Evolutionary conservation across 2,329 filamentous ascomycete genomes (phyloP), one percentile per base, ranked within the genome.

Genomic region (Hypoxylon sp.): DNA sequence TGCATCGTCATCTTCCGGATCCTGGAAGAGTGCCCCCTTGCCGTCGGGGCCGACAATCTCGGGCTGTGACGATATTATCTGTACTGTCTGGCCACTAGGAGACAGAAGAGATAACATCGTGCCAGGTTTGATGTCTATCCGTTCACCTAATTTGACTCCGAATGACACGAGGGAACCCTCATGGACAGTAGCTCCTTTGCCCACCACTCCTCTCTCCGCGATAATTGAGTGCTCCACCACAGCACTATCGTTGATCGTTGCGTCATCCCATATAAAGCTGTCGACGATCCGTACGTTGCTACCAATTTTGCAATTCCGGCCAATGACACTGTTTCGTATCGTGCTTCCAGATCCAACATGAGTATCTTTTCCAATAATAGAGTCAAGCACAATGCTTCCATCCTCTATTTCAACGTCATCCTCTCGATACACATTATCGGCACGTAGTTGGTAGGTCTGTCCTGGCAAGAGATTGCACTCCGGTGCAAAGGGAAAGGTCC

Each of bases 261-360:
- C 89, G 73, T 94, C 88, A 74, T 98, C 93, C 94, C 95, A 98
- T 70, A 99, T 88, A 74, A 93, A 95, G 21, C 93, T 91, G 72
- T 93, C 87, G 52, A 92, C 87, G 67, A 99, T 89, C 39, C 84
- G 87, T 29, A 96, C 94, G 71, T 96, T 93, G 72, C 88, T 91
- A 6, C 96, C 96, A 72, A 99, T 96, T 71, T 89, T 90, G 80
- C 95, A 98, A 72, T 92, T 87, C 68, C 92, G 88, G 32, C 96
- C 96, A 66, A 99, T 89, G 51, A 96, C 88, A 75, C 92, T 94
- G 79, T 92, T 92, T 7, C 85, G 85, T 32, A 99, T 87, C 0
- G 83, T 85, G 71, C 87, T 92, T 47, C 89, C 88, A 24, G 92
- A 88, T 5, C 92, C 94, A 60, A 99, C 87, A 62, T 86, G 90